Base-by-base conservation (phyloP, 305 asterid species). In the Solanum hybrid region DNA sequence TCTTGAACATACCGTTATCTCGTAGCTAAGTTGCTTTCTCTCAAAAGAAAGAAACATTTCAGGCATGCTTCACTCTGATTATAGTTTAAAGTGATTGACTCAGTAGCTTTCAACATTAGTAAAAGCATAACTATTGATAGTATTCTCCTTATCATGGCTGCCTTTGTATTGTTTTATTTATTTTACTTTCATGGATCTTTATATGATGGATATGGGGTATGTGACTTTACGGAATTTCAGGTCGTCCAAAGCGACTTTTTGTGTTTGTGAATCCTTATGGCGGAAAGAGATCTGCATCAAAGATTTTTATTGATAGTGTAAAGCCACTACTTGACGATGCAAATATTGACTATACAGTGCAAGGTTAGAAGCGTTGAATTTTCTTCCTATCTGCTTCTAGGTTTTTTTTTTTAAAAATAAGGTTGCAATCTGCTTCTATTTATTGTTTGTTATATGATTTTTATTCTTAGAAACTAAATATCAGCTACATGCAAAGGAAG, bases 301-400 rank as follows among this genome's bases (percentile, higher is more conserved):
- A 90, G 90, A 93, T 97, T 51, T 97, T 96, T 87, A 77, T 70
- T 88, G 90, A 92, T 72, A 96, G 94, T 83, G 99, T 97, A 89
- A 96, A 94, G 92, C 98, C 99, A 77, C 91, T 97, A n/a, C 95
- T 97, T 78, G 98, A 96, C 76, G 99, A 97, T 93, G 98, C 98
- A 65, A 92, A 93, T 90, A 91, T 97, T 10, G 95, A 94, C 76
- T 94, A 91, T 84, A 94, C 95, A 1, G 65, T 96, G 88, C 98
- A 95, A 93, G 98, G 99, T 96, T 51, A 34, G 84, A 2, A 41
- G 6, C 0, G 10, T 14, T 33, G 57, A 72, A 15, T 13, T 20
- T 78, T 84, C 86, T 83, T 57, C 3, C 68, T 24, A n/a, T 79
- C 32, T 3, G 20, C 22, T 78, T 79, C 6, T 36, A 11, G 10